Evolutionary conservation across 495 filamentous ascomycete species (phyloP).

Genomic region (Xylaria telfairii): DNA sequence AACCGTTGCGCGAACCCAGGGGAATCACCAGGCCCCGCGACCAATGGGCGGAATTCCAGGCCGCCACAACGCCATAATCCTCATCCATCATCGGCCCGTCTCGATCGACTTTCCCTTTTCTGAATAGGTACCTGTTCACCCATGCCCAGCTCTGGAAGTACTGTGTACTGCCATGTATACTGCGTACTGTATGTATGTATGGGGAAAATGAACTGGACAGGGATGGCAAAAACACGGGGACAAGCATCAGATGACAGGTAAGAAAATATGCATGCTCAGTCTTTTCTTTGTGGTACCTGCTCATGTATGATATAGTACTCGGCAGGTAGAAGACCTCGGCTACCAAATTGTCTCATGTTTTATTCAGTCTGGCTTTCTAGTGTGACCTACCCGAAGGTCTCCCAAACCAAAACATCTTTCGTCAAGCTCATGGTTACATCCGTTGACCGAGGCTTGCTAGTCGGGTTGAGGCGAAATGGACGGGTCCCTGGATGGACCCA

Average conservation of each 20-base stretch:
- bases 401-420: neutral
- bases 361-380: neutral
- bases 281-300: neutral
- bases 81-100: slow-evolving; percentile 22
- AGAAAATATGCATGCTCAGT: neutral
- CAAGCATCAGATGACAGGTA: slow-evolving; percentile 10
- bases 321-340: too few species aligned
- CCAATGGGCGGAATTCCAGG: slow-evolving; percentile 18
- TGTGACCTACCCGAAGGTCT: neutral
- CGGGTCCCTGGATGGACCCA: neutral
- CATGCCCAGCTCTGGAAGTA: neutral
- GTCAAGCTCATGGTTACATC: neutral
- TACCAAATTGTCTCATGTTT: neutral
- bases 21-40: neutral
- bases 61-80: slow-evolving; percentile 7
- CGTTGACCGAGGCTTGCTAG: neutral
- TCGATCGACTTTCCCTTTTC: slow-evolving; percentile 19
- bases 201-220: neutral
- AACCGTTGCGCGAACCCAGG: neutral
- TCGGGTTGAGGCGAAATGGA: neutral
- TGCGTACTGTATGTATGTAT: neutral
- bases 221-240: neutral
- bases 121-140: neutral
- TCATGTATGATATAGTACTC: neutral
- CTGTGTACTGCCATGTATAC: neutral